phyloP scores from a whole-genome alignment of 2,329 filamentous ascomycete genomes.

The Cladophialophora carrionii region DNA sequence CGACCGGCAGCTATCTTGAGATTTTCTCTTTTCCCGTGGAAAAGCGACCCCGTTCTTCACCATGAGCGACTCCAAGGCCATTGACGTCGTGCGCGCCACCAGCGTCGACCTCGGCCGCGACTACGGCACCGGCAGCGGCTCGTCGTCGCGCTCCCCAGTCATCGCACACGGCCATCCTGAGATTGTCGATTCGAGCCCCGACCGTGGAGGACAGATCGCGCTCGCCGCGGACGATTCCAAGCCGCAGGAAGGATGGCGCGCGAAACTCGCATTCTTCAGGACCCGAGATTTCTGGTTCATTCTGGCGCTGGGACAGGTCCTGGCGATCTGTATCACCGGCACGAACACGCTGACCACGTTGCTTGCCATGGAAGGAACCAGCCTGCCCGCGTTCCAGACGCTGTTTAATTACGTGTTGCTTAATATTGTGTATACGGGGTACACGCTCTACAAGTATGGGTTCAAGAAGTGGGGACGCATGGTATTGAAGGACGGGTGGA shows the following conservation, averaged over 20 bases:
- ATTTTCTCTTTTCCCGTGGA: neutral
- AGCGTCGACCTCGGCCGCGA: constrained; percentile 32
- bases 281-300: constrained; percentile 89
- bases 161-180: constrained; percentile 46
- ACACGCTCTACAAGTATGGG: constrained; percentile 79
- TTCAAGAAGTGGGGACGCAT: constrained; percentile 69
- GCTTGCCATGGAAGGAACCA: constrained; percentile 68
- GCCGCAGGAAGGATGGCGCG: constrained; percentile 51
- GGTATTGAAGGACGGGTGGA: constrained; percentile 77
- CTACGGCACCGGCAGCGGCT: constrained; percentile 25
- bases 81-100: constrained; percentile 30
- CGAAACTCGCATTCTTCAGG: constrained; percentile 68
- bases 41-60: neutral
- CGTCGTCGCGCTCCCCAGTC: constrained; percentile 16
- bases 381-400: constrained; percentile 92
- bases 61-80: constrained; percentile 35
- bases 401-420: constrained; percentile 93
- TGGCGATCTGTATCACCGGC: constrained; percentile 85
- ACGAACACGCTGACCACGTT: constrained; percentile 90
- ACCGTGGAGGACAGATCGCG: constrained; percentile 34
- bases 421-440: constrained; percentile 76
- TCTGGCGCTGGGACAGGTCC: constrained; percentile 76
- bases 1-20: constrained; percentile 7
- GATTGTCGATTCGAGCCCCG: constrained; percentile 38
- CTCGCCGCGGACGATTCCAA: constrained; percentile 46